Base-by-base conservation (phyloP, 2,329 filamentous ascomycete species). In the Fusarium verrucosum region DNA sequence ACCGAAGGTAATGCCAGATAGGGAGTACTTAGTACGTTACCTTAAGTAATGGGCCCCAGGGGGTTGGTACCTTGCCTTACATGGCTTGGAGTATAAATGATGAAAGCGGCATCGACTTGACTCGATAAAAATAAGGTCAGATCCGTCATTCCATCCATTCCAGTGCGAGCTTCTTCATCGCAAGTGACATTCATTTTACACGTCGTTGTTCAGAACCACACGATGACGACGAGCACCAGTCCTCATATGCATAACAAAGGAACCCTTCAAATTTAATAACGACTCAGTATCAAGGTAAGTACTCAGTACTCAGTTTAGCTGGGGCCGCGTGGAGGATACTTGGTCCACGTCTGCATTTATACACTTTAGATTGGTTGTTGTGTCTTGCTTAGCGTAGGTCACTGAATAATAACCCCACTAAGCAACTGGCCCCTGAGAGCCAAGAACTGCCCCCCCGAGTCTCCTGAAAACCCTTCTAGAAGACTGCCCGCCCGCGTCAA, bases 391-490 rank as follows among this genome's bases (percentile, higher is more conserved):
- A 47, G 51, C 40, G 47, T n/a, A n/a, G n/a, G n/a, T 43, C 42
- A 63, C 46, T 19, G 33, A 53, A 23, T 19, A 20, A 26, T 17
- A 26, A 30, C 52, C 64, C 62, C 63, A 55, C 52, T 30, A 40
- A 22, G 28, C 28, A 47, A 41, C 32, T 40, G 42, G 32, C 58
- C 62, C 62, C 58, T 66, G 62, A 66, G 42, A 57, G 38, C 58
- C 64, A 58, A 66, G 42, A 57, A 42, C 58, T 49, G 58, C 51
- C 37, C 42, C 37, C 42, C 37, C 19, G 37, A 60, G 37, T 47
- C 62, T 51, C 58, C 53, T 60, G 49, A 66, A 64, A 59, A 40
- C 43, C 58, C 53, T 66, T 66, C 63, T 42, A 66, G 63, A 66
- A 66, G 62, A 28, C n/a, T 16, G 30, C n/a, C n/a, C n/a, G n/a